A percentile compares a stretch with the other conserved stretches of the same genome.
phyloP scores from a whole-genome alignment of 2,329 filamentous ascomycete species.

The Phialocephala sp. region DNA sequence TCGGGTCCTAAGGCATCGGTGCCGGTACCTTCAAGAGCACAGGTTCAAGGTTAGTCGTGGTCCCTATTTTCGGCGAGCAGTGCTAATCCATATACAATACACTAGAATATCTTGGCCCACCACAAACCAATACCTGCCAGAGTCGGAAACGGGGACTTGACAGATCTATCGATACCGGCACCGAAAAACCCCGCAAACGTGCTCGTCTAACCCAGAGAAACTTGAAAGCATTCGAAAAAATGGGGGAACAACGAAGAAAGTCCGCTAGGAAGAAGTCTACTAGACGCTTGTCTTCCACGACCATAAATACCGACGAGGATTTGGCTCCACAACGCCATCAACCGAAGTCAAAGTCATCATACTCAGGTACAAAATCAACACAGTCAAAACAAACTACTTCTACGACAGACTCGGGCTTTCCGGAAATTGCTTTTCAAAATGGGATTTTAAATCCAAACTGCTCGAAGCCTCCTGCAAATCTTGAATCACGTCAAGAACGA shows the following conservation, averaged over 20 bases:
- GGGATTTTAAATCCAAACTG: too few relatives aligned
- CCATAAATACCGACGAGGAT: slow-evolving; percentile 22
- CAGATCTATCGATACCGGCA: slow-evolving; percentile 28
- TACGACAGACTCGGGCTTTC: too few relatives aligned
- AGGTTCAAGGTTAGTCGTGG: slow-evolving; percentile 31
- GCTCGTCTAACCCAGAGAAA: slow-evolving; percentile 30
- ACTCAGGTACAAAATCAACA: too few relatives aligned
- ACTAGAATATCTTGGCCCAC: slow-evolving; percentile 29
- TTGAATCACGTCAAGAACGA: too few relatives aligned
- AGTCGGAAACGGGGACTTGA: slow-evolving; percentile 29
- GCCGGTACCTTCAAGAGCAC: slow-evolving; percentile 25
- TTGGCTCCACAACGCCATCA: slow-evolving; percentile 20
- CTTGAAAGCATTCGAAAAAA: slow-evolving; percentile 29
- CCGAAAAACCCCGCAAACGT: slow-evolving; percentile 26
- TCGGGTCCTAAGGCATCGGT: slow-evolving; percentile 26
- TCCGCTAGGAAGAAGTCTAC: slow-evolving; percentile 23
- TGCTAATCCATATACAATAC: slow-evolving; percentile 30
- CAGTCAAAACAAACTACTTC: slow-evolving; percentile 14
- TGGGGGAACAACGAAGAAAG: slow-evolving; percentile 24
- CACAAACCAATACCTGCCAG: slow-evolving; percentile 27
- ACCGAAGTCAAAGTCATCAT: too few relatives aligned
- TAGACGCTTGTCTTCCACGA: slow-evolving; percentile 18
- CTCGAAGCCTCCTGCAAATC: too few relatives aligned
- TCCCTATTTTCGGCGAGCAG: slow-evolving; percentile 27
- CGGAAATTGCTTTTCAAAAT: too few relatives aligned